phyloP scores from a whole-genome alignment of 2,329 filamentous ascomycete species.

The Penicillium sumatraense region DNA sequence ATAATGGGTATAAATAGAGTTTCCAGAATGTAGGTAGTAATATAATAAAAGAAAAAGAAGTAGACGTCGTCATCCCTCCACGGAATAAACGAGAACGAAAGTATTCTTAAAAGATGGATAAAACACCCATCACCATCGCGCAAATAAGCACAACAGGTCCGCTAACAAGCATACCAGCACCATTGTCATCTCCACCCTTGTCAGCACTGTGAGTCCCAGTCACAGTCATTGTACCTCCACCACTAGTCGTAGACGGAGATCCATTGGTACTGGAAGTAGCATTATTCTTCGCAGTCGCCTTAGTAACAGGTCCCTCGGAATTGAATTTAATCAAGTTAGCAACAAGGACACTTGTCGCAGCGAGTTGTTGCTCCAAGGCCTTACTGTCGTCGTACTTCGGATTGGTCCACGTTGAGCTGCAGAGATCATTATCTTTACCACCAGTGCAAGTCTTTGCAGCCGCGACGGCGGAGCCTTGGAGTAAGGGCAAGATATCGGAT shows the following conservation, averaged over 20 bases:
- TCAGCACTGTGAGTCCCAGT: background rate
- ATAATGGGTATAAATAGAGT: background rate
- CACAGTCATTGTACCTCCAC: background rate
- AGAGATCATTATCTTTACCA: slow-evolving; percentile 4
- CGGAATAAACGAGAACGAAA: background rate
- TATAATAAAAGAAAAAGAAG: background rate
- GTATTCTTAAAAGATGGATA: slow-evolving; percentile 5
- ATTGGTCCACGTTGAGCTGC: slow-evolving; percentile 15
- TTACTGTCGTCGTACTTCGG: slow-evolving; percentile 5
- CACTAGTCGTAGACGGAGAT: background rate
- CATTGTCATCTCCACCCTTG: slow-evolving; percentile 1
- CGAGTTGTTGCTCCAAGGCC: slow-evolving; percentile 9
- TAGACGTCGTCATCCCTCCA: background rate
- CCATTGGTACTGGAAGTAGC: background rate
- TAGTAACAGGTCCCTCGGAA: background rate
- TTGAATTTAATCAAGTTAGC: slow-evolving; percentile 17
- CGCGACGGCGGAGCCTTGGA: slow-evolving; percentile 61
- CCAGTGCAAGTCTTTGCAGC: slow-evolving; percentile 67
- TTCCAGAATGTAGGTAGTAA: background rate
- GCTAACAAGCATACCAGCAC: slow-evolving; percentile 1
- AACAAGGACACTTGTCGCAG: slow-evolving; percentile 13
- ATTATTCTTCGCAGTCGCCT: background rate
- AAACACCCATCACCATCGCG: background rate
- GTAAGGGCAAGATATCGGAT: slow-evolving; percentile 59
- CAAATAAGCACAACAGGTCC: background rate